Evolutionary conservation across 2,329 filamentous ascomycete genomes (phyloP), one percentile per base, ranked within the genome.

Genomic region (Aspergillus spinulosporus): DNA sequence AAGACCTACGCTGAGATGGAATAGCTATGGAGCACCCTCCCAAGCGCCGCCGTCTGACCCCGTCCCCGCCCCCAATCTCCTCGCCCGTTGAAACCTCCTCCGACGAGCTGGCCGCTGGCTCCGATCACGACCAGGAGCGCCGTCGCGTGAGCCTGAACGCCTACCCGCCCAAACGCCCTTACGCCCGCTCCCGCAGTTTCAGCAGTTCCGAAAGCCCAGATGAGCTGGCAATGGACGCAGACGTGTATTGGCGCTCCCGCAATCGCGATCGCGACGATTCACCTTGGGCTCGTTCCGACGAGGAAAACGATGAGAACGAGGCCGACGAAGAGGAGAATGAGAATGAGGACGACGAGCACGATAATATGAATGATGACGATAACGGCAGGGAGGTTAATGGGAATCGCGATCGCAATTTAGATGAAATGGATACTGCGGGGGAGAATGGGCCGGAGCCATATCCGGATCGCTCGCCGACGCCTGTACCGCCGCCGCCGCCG

Each of bases 191-290:
- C 26, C 68, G 64, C 49, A 67, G 62, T 39, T 63, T 63, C 53
- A 69, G 66, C 50, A 68, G 66, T 12, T 74, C 71, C 3, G 74
- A 71, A 7, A 75, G 64, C 34, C 76, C 82, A 5, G 80, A 82
- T 58, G 78, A 81, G 52, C 68, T 75, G 58, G 72, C 68, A 32
- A 70, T 62, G 59, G 74, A 77, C 62, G 64, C 73, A 48, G 63
- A 70, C 55, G 65, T 66, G 8, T 73, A 74, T 54, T 72, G 72
- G 73, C 63, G 64, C 29, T 65, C 66, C 53, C 65, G 61, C 57
- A 65, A 54, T 59, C 67, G 60, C 48, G 61, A 64, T 45, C 68
- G 63, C 54, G 58, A 54, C 54, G 58, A 54, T 63, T 72, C 50
- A 52, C 61, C 58, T 32, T 59, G 58, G 45, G 59, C 59, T 11